phyloP scores from a whole-genome alignment of 2,329 filamentous ascomycete species.

The Cytospora schulzeri region DNA sequence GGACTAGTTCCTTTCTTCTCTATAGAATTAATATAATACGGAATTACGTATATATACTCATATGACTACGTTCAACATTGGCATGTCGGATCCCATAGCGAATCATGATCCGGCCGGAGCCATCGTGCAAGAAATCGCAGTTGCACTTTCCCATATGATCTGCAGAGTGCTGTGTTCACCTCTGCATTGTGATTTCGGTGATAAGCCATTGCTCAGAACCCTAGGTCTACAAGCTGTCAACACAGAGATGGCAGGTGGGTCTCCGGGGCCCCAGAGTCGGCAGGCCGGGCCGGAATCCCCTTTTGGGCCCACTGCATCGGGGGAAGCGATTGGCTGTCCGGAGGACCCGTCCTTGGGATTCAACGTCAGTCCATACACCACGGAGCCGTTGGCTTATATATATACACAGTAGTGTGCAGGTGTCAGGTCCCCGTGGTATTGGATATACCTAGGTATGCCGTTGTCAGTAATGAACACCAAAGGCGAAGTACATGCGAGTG shows the following conservation, averaged over 20 bases:
- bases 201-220: neutral
- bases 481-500: neutral
- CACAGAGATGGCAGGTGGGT: constrained; percentile 2
- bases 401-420: neutral
- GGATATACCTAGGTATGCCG: too few relatives aligned
- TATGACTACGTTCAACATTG: too few relatives aligned
- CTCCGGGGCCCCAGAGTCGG: constrained; percentile 9
- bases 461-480: neutral
- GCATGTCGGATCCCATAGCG: neutral
- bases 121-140: neutral
- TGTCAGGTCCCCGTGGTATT: neutral
- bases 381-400: constrained; percentile 10
- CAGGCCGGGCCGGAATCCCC: constrained; percentile 22
- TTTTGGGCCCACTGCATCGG: constrained; percentile 7
- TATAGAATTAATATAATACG: too few relatives aligned
- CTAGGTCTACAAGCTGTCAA: neutral
- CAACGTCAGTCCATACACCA: constrained; percentile 4
- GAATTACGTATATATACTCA: too few relatives aligned
- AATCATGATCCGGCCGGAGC: neutral
- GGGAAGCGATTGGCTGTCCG: constrained; percentile 10
- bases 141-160: neutral
- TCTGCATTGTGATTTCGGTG: too few relatives aligned
- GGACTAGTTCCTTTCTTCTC: too few relatives aligned
- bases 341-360: neutral
- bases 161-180: neutral